Evolutionary conservation across 2,329 filamentous ascomycete species (phyloP), one percentile per base, ranked within the genome.

Genomic region (Fusarium sp.): DNA sequence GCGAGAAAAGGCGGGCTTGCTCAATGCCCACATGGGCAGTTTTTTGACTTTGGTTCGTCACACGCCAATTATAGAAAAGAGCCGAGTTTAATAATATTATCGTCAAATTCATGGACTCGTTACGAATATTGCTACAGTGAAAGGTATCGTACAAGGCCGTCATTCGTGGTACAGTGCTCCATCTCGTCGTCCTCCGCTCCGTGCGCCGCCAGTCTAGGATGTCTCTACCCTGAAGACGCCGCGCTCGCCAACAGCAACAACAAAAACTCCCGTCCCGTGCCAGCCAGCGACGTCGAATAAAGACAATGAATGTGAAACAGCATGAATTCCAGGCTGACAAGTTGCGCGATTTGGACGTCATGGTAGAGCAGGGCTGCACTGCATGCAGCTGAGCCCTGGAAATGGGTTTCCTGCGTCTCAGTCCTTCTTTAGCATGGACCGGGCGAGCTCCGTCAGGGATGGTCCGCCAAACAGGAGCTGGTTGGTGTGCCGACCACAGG

Each of bases 401-500:
- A n/a, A 54, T 40, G 20, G 31, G 14, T 18, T 35, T 63, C 35
- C 38, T 61, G 50, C 60, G 20, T 63, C 36, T 78, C 63, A 79
- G 63, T 79, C 77, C 70, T 80, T 79, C 77, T 81, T 83, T 47
- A 84, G 83, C 56, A 87, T 75, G 18, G 83, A 80, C 54, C 84
- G 83, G 72, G 85, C 84, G 36, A 87, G 78, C 52, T 86, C 85
- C 9, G 82, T 78, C 25, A 88, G 76, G 2, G 84, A 87, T 47
- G 84, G 85, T 1, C 88, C 88, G 36, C 86, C 82, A 69, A 90
- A 87, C 16, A 90, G 81, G 68, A 85, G 88, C 74, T 89, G 86
- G 73, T 88, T 84, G 42, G 86, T 86, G 79, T 90, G 88, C 16
- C 88, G 84, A 16, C 88, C 88, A 70, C 88, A 90, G 67, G 88